Evolutionary conservation across 2,329 filamentous ascomycete genomes (phyloP).

Genomic region (Pseudonectria buxi): DNA sequence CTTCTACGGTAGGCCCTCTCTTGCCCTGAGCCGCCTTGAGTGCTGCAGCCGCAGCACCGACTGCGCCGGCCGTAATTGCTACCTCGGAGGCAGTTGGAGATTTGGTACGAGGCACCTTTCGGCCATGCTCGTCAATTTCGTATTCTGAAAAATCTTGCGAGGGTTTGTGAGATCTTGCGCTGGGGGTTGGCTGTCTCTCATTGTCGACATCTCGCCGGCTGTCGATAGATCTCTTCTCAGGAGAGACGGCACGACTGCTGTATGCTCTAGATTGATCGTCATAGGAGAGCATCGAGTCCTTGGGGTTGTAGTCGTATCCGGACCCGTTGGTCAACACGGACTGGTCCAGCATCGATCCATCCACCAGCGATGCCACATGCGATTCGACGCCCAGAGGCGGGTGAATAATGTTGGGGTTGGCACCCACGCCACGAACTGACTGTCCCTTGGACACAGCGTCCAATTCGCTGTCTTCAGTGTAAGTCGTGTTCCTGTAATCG

Average conservation of each 20-base stretch:
- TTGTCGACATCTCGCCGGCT: constrained; percentile 33
- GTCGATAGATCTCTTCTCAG: constrained; percentile 36
- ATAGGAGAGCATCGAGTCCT: constrained; percentile 33
- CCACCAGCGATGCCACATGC: constrained; percentile 76
- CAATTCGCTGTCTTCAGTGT: constrained; percentile 48
- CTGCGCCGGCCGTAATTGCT: constrained; percentile 50
- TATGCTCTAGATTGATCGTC: constrained; percentile 24
- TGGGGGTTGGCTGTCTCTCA: constrained; percentile 35
- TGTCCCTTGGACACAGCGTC: constrained; percentile 58
- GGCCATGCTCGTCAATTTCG: constrained; percentile 51
- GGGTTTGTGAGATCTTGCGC: constrained; percentile 29
- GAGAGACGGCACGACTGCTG: constrained; percentile 31
- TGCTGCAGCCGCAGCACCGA: constrained; percentile 46
- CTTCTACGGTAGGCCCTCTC: constrained; percentile 31
- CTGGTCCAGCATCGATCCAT: constrained; percentile 62
- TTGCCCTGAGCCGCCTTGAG: constrained; percentile 44
- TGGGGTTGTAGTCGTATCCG: constrained; percentile 38
- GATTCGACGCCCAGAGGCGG: constrained; percentile 72
- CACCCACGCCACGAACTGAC: constrained; percentile 62
- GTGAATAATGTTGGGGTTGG: constrained; percentile 71
- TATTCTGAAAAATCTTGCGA: constrained; percentile 48
- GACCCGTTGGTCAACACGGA: constrained; percentile 63
- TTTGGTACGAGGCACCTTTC: constrained; percentile 42
- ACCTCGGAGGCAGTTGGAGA: constrained; percentile 51
- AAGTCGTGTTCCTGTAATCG: constrained; percentile 47